Evolutionary conservation across 768 basidiomycete species (phyloP).

Genomic region (Boletus tomentosulus): DNA sequence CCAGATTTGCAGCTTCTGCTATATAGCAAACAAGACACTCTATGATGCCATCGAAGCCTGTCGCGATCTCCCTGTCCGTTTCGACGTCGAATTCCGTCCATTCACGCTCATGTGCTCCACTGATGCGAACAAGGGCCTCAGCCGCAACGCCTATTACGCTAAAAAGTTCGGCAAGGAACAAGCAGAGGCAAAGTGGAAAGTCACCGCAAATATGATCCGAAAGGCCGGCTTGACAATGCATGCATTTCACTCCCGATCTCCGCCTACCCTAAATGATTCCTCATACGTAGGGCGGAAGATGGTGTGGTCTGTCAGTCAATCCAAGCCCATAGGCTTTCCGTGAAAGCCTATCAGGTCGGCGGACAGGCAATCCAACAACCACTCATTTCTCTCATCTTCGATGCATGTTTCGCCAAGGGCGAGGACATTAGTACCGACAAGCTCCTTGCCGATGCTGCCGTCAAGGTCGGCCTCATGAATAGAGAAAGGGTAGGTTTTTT

Average conservation of each 20-base stretch:
- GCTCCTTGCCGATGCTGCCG: conserved; percentile 37
- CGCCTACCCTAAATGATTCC: neutral
- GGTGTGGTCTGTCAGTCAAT: conserved; percentile 38
- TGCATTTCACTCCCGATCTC: neutral
- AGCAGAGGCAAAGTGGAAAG: conserved; percentile 25
- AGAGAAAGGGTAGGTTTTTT: conserved; percentile 31
- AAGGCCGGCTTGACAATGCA: conserved; percentile 27
- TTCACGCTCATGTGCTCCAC: conserved; percentile 28
- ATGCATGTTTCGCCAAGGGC: conserved; percentile 37
- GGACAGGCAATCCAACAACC: conserved; percentile 38
- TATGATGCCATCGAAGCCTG: conserved; percentile 35
- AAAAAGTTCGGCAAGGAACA: conserved; percentile 28
- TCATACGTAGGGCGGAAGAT: conserved; percentile 31
- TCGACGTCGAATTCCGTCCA: conserved; percentile 36
- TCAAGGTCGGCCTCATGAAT: conserved; percentile 38
- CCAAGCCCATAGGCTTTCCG: conserved; percentile 42
- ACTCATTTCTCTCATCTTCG: conserved; percentile 36
- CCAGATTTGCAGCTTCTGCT: conserved; percentile 36
- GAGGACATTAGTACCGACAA: conserved; percentile 35
- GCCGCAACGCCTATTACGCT: conserved; percentile 20
- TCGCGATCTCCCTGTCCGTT: conserved; percentile 29
- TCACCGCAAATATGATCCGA: conserved; percentile 26
- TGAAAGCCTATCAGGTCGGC: conserved; percentile 39
- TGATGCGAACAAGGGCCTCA: conserved; percentile 18
- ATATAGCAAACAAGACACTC: conserved; percentile 37